Evolutionary conservation across 1,284 basidiomycete species (phyloP).

Genomic region (Puccinia triticina): DNA sequence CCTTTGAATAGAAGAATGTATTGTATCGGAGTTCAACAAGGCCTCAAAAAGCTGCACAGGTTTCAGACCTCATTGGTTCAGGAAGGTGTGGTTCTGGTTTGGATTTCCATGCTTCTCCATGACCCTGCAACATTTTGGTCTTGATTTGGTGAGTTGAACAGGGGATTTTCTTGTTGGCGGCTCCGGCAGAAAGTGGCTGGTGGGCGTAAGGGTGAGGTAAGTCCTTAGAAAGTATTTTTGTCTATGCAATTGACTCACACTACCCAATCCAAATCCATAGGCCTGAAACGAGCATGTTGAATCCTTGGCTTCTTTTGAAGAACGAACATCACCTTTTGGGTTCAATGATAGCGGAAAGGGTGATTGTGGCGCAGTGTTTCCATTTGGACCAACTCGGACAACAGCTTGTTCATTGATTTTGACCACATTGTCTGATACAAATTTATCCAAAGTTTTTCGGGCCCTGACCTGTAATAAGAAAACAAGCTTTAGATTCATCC

Average conservation of each 20-base stretch:
- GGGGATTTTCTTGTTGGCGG: background rate
- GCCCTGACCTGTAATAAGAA: background rate
- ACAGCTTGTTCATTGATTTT: background rate
- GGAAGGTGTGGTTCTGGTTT: background rate
- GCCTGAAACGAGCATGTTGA: background rate
- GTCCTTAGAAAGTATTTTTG: background rate
- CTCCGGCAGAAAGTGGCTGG: background rate
- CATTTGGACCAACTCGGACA: background rate
- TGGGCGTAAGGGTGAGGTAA: background rate
- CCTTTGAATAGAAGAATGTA: background rate
- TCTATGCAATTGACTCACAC: background rate
- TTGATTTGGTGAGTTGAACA: too few relatives aligned
- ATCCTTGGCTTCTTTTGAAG: background rate
- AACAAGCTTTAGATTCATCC: background rate
- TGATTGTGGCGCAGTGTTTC: background rate
- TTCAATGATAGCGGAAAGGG: background rate
- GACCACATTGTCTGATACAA: background rate
- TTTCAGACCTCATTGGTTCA: conserved; percentile 4
- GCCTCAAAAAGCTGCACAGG: background rate
- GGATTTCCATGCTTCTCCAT: background rate
- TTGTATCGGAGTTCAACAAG: background rate
- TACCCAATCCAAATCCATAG: conserved; percentile 4
- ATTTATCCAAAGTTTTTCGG: background rate
- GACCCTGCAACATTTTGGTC: background rate
- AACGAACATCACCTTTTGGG: background rate